phyloP scores from a whole-genome alignment of 805 yeast species.

The Cyberlindnera amylophila region DNA sequence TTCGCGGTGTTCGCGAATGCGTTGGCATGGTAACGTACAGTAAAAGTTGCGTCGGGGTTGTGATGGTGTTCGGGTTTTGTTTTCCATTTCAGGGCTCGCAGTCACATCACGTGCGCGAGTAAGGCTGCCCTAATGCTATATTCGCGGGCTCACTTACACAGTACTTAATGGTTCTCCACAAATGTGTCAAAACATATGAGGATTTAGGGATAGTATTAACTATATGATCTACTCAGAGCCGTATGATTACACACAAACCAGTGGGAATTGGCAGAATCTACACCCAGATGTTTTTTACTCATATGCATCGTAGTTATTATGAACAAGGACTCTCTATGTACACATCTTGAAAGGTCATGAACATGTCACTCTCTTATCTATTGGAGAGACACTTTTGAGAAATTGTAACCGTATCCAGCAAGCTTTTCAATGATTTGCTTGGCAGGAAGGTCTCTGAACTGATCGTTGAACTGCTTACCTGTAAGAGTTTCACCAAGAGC shows the following conservation, averaged over 20 bases:
- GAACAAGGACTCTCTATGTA: constrained; percentile 6
- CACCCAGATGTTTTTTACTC: constrained; percentile 2
- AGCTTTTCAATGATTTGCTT: constrained; percentile 49
- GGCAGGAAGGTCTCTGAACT: constrained; percentile 39
- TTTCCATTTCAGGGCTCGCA: background rate
- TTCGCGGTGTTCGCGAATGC: too few relatives aligned
- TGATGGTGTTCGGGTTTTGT: background rate
- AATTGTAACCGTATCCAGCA: constrained; percentile 35
- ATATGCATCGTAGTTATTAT: constrained; percentile 15
- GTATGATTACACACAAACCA: too few relatives aligned
- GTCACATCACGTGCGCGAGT: constrained; percentile 1
- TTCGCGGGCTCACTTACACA: too few relatives aligned
- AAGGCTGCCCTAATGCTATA: too few relatives aligned
- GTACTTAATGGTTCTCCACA: too few relatives aligned
- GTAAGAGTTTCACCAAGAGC: constrained; percentile 42
- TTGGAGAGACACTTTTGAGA: constrained; percentile 28
- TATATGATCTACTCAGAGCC: too few relatives aligned
- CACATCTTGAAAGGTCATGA: constrained; percentile 4
- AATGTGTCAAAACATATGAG: background rate
- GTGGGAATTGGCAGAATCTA: background rate
- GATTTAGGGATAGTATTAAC: too few relatives aligned
- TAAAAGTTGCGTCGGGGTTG: too few relatives aligned
- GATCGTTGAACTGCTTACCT: constrained; percentile 43
- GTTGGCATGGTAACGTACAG: too few relatives aligned
- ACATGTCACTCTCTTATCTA: background rate